Conservation (phyloP, 176 grass and related monocot genomes). For the Alloteropsis semialata region DNA sequence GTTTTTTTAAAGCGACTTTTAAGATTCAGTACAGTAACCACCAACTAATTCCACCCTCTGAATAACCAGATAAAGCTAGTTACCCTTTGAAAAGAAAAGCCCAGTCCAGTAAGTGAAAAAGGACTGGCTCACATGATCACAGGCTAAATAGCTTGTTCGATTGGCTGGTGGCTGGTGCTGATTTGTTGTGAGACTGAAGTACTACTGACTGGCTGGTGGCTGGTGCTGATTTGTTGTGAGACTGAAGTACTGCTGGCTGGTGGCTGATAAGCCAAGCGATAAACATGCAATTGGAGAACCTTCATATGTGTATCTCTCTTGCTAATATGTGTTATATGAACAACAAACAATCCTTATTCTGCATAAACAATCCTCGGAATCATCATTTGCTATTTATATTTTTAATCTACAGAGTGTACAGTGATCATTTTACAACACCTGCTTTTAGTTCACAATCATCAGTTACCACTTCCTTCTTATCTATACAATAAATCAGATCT, state of each 20-base stretch:
- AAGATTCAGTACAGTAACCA: not conserved
- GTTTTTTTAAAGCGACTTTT: no score
- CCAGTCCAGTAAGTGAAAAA: not conserved
- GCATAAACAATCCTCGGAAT: not conserved
- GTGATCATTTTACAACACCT: not conserved
- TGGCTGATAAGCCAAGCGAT: no score
- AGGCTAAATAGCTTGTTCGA: not conserved
- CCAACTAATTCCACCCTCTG: not conserved
- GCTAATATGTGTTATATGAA: not conserved
- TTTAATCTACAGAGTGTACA: not conserved
- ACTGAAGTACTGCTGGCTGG: no score
- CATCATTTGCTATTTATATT: not conserved
- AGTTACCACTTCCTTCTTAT: not conserved
- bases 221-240: no score
- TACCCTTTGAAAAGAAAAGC: not conserved
- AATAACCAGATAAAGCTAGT: not conserved
- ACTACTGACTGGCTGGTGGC: no score
- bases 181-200: no score
- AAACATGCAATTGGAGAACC: not conserved
- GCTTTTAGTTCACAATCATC: not conserved
- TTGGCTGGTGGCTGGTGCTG: no score
- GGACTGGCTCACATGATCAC: not conserved
- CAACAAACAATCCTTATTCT: not conserved
- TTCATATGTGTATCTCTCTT: not conserved
- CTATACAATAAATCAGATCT: constrained; percentile 27